Percentiles rank a stretch among this genome's conserved stretches.
Conservation (phyloP, 2,329 filamentous ascomycete genomes). For the Thelonectria rubi region DNA sequence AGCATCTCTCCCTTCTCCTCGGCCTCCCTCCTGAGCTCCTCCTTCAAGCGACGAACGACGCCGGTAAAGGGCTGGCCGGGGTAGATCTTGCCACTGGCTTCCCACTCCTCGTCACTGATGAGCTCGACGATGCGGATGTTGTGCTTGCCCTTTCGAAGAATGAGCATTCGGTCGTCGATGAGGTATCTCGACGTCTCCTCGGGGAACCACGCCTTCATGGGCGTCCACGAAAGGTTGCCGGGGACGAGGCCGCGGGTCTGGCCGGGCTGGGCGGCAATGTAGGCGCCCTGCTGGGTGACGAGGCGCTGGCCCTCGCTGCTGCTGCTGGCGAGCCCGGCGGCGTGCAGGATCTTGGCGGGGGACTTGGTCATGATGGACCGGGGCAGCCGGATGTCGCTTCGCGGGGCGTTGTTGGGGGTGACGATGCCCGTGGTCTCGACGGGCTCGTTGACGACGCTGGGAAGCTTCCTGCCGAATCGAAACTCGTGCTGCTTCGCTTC, state of each 20-base stretch:
- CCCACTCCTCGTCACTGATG: slow-evolving; percentile 64
- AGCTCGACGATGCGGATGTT: slow-evolving; percentile 70
- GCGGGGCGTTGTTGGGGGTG: slow-evolving; percentile 58
- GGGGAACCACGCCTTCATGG: slow-evolving; percentile 67
- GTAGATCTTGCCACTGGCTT: slow-evolving; percentile 58
- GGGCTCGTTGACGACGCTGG: slow-evolving; percentile 45
- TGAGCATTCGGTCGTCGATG: slow-evolving; percentile 66
- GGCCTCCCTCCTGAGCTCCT: slow-evolving; percentile 50
- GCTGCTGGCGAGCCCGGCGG: slow-evolving; percentile 66
- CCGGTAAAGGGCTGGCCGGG: slow-evolving; percentile 63
- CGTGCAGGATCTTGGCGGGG: slow-evolving; percentile 67
- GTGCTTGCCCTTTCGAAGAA: slow-evolving; percentile 71
- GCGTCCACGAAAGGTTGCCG: slow-evolving; percentile 67
- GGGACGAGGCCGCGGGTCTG: slow-evolving; percentile 54
- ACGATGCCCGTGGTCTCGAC: slow-evolving; percentile 44
- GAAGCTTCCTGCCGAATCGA: slow-evolving; percentile 55
- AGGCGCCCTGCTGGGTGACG: slow-evolving; percentile 63
- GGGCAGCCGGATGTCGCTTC: slow-evolving; percentile 67
- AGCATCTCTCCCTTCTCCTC: slow-evolving; percentile 43
- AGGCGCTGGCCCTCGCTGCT: slow-evolving; percentile 67
- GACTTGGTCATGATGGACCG: slow-evolving; percentile 63
- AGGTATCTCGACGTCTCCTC: slow-evolving; percentile 68
- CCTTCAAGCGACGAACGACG: slow-evolving; percentile 54
- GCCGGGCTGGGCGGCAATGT: slow-evolving; percentile 65
- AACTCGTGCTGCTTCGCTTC: slow-evolving; percentile 65